Base-by-base conservation (phyloP, 371 early-diverging fungal species). In the Umbelopsis sp. region DNA sequence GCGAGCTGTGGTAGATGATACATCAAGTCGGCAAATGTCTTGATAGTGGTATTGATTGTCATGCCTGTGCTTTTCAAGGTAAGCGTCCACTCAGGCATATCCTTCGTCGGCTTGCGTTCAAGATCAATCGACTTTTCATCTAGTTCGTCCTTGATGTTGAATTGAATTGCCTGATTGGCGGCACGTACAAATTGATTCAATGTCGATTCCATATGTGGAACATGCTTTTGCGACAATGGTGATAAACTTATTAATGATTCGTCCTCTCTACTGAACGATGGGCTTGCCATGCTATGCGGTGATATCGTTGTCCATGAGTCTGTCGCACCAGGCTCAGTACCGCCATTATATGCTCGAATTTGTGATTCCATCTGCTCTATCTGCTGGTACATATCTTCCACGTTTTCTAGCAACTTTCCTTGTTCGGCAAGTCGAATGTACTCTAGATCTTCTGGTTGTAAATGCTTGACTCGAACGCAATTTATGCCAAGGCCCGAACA, bases 21-120 rank as follows among this genome's bases (percentile, higher is more conserved):
- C 35, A 57, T 35, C 14, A 57, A 8, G 35, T 57, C 57, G 35
- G 57, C 57, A 57, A 57, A 57, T 4, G 57, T 57, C 29, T 35
- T 29, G 35, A 57, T 57, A 11, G 57, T 32, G 11, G 57, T 57
- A 57, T 57, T 57, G 35, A 57, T 57, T 2, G 57, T 57, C 35
- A 57, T 25, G 4, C 57, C 57, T 35, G 57, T 25, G 0, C n/a
- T 57, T 18, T 29, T 35, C 57, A 57, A 16, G 7, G 57, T 37
- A 5, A 57, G 35, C 7, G 57, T 57, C 57, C 57, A 57, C 35
- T 57, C 57, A 8, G 57, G 29, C 5, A 1, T 35, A 16, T 57
- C 57, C 37, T 29, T n/a, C 7, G 35, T 57, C 16, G 57, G 29
- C 8, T 35, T 18, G 0, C n/a, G 11, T 14, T 16, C 12, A 29